phyloP scores from a whole-genome alignment of 495 filamentous ascomycete genomes.

The Xylaria telfairii region DNA sequence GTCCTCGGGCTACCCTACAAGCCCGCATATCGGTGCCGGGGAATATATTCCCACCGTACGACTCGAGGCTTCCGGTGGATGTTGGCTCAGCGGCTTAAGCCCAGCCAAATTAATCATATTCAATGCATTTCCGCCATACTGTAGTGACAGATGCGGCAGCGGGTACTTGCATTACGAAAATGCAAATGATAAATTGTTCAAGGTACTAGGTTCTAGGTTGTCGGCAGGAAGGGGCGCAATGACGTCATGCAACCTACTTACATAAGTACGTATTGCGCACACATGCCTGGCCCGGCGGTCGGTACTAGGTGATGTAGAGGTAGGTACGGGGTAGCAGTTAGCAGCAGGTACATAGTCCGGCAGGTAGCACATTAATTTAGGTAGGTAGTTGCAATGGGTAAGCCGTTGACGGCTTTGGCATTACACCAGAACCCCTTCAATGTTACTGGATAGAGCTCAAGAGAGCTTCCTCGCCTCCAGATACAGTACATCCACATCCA shows the following conservation, averaged over 20 bases:
- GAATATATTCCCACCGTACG: neutral
- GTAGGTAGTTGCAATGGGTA: too few relatives aligned
- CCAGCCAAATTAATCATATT: neutral
- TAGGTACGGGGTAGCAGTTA: too few relatives aligned
- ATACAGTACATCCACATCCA: too few relatives aligned
- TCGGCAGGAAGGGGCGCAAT: neutral
- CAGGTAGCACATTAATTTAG: too few relatives aligned
- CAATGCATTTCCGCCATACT: too few relatives aligned
- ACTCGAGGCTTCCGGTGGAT: neutral
- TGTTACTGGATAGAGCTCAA: conserved; percentile 1
- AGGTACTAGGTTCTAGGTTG: too few relatives aligned
- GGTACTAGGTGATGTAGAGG: too few relatives aligned
- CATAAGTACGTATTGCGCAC: neutral
- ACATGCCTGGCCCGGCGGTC: too few relatives aligned
- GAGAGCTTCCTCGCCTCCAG: neutral
- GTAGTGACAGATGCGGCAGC: neutral
- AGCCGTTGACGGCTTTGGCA: too few relatives aligned
- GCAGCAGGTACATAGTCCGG: too few relatives aligned
- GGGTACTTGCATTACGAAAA: neutral
- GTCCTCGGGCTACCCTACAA: neutral
- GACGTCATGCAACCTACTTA: conserved; percentile 2
- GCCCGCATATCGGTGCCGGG: neutral
- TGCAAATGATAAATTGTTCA: neutral
- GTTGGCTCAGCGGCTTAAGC: neutral
- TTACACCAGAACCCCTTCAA: neutral